Base-by-base conservation (phyloP, 2,329 filamentous ascomycete genomes). In the Colletotrichum sp. region DNA sequence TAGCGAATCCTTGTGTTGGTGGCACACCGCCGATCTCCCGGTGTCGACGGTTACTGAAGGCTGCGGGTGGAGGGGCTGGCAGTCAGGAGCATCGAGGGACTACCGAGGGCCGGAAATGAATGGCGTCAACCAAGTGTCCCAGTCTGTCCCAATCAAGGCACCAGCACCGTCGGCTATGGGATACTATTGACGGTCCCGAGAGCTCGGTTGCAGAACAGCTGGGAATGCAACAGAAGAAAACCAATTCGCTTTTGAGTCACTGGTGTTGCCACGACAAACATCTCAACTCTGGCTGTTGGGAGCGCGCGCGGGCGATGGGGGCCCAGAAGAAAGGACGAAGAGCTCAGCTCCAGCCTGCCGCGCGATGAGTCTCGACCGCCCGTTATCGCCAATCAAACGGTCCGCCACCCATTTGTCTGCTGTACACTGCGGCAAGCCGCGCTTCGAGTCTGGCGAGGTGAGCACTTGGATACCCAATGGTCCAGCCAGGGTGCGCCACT, bases 21-120 rank as follows among this genome's bases (percentile, higher is more conserved):
- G 39, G 69, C 57, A 73, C 26, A 60, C 69, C 18, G 73, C 70
- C 69, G 73, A 76, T 73, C 73, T 76, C 73, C 73, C 70, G 70
- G 21, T 24, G 44, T 72, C 30, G 57, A 63, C 32, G 18, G 68
- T n/a, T 39, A 32, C 32, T 28, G 30, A 44, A 52, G 60, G 63
- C 15, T 32, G 55, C 32, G 30, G 18, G 72, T 16, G 18, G 63
- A 62, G 39, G 21, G 69, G 69, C 63, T 64, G 57, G 44, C 57
- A 13, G 49, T 65, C 32, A 68, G 69, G 44, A 67, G 26, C 32
- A n/a, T 21, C 8, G 21, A 36, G 26, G 62, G 49, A 32, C 68
- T 49, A 62, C 34, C 39, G 26, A 13, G 13, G 28, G 64, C 44
- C 64, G 30, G 59, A 21, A 30, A 16, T 39, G 24, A 69, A 59